Evolutionary conservation across 2,329 filamentous ascomycete genomes (phyloP).

Genomic region (Rugonectria rugulosa): DNA sequence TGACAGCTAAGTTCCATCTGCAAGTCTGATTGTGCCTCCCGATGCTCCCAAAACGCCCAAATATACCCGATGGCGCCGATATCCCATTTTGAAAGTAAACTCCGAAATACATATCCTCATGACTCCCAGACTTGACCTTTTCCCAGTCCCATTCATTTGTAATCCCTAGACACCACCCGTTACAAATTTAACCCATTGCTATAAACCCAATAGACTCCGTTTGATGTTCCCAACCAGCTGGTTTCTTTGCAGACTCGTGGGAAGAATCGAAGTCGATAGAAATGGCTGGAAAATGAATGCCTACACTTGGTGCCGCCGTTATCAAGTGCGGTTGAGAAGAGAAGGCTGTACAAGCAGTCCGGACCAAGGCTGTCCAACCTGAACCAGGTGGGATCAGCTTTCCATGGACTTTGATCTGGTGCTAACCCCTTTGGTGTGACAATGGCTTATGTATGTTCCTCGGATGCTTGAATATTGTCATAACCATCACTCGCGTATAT

Average conservation of each 20-base stretch:
- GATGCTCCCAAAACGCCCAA: slow-evolving; percentile 13
- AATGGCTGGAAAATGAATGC: neutral
- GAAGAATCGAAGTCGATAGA: neutral
- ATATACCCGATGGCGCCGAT: neutral
- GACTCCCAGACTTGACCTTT: neutral
- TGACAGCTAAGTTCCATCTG: neutral
- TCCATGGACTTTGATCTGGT: too few relatives aligned
- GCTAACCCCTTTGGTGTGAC: too few relatives aligned
- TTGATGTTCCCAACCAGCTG: neutral
- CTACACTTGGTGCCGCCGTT: too few relatives aligned
- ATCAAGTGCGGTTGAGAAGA: too few relatives aligned
- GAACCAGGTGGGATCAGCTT: too few relatives aligned
- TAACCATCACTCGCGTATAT: too few relatives aligned
- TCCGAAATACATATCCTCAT: neutral
- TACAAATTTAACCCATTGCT: neutral
- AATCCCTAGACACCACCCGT: slow-evolving; percentile 1
- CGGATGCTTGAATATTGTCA: too few relatives aligned
- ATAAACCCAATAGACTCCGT: neutral
- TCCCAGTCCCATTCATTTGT: neutral
- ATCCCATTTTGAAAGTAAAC: neutral
- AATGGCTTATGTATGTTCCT: too few relatives aligned
- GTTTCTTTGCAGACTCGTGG: neutral
- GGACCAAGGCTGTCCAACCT: too few relatives aligned
- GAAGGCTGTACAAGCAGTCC: too few relatives aligned
- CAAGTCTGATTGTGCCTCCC: slow-evolving; percentile 8